These are phyloP conservation scores for Symbiodinium pilosum DNA, from an alignment of 73 alveolate genomes.

Conservation along the genomic window DNA sequence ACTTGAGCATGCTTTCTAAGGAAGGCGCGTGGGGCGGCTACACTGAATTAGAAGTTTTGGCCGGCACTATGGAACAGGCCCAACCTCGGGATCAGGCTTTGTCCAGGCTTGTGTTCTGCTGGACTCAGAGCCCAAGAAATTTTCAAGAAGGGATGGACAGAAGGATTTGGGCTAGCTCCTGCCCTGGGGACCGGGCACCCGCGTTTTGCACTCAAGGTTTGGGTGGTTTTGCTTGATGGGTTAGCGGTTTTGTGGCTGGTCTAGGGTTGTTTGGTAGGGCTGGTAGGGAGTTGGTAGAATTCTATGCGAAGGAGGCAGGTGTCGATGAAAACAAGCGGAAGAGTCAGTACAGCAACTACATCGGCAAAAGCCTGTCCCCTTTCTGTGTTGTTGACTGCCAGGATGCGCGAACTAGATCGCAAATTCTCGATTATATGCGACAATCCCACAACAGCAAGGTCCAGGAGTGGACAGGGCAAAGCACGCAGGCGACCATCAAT, in stretches of 20 bases:
- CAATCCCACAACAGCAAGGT: not conserved
- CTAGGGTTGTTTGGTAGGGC: too few relatives aligned
- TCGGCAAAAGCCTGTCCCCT: not conserved
- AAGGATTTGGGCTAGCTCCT: too few relatives aligned
- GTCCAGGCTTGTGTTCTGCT: too few relatives aligned
- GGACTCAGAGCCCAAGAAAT: too few relatives aligned
- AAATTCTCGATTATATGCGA: not conserved
- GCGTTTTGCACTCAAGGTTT: too few relatives aligned
- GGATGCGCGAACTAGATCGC: not conserved
- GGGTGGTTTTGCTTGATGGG: too few relatives aligned
- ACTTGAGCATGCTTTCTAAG: not conserved
- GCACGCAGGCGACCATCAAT: not conserved
- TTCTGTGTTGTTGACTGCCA: not conserved
- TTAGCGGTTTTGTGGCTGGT: too few relatives aligned
- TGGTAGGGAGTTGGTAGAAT: too few relatives aligned
- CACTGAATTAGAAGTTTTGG: not conserved
- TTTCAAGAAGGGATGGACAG: too few relatives aligned
- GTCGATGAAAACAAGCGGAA: too few relatives aligned
- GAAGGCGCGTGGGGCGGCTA: not conserved
- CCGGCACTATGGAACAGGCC: not conserved
- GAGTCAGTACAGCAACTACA: not conserved
- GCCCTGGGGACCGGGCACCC: too few relatives aligned
- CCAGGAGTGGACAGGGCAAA: not conserved
- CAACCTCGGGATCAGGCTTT: not conserved
- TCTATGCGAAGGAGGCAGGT: too few relatives aligned